Percentiles rank a stretch among this genome's conserved stretches.
phyloP scores from a whole-genome alignment of 169 alveolate genomes.

The Eimeria brunetti region DNA sequence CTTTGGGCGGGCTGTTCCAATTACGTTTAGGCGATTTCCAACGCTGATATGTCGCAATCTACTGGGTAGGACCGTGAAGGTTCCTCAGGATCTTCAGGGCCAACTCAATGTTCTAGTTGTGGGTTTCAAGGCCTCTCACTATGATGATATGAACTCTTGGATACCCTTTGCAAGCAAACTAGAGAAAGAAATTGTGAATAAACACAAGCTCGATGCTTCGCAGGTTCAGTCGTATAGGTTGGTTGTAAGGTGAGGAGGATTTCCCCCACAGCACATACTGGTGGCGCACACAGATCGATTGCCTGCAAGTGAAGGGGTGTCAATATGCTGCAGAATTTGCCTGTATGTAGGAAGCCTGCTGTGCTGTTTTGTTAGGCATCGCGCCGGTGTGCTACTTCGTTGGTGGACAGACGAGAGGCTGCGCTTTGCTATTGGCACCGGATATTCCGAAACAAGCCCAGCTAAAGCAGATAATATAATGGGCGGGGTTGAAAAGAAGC shows the following conservation, averaged over 20 bases:
- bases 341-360: not conserved
- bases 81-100: conserved; percentile 76
- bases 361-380: conserved; percentile 35
- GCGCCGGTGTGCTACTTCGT: conserved; percentile 38
- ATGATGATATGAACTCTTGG: conserved; percentile 69
- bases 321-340: not conserved
- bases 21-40: conserved; percentile 74
- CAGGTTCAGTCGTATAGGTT: conserved; percentile 28
- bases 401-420: conserved; percentile 75
- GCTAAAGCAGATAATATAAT: not conserved
- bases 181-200: not conserved
- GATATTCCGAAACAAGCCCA: not conserved
- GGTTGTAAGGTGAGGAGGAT: conserved; percentile 40
- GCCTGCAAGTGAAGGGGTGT: not conserved
- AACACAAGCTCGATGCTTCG: conserved; percentile 28
- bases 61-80: conserved; percentile 51
- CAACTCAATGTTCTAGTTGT: conserved; percentile 65
- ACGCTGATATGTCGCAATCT: conserved; percentile 37
- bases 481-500: not conserved
- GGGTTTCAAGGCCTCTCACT: conserved; percentile 78
- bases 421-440: conserved; percentile 53
- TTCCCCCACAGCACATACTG: not conserved
- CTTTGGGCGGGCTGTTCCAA: conserved; percentile 76
- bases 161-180: conserved; percentile 51
- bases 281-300: not conserved